phyloP scores from a whole-genome alignment of 345 rosid genomes.

The Dovyalis caffra region DNA sequence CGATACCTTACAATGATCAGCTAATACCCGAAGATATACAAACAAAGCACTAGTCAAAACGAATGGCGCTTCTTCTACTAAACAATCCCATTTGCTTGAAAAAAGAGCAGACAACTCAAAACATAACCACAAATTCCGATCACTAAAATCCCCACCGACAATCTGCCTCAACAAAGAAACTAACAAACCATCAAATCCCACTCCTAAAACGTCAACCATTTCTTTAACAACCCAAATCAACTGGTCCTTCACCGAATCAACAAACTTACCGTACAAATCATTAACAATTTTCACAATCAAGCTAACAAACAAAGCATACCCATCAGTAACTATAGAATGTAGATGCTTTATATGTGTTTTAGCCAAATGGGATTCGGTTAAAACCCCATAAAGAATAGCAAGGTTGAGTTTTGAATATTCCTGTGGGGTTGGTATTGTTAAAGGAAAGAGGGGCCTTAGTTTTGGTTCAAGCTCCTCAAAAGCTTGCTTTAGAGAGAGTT shows the following conservation, averaged over 20 bases:
- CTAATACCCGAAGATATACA: conserved; percentile 59
- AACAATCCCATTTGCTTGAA: conserved; percentile 46
- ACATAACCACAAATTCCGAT: conserved; percentile 72
- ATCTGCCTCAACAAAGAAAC: conserved; percentile 57
- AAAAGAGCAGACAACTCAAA: conserved; percentile 58
- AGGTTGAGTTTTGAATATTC: conserved; percentile 52
- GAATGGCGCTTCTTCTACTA: conserved; percentile 55
- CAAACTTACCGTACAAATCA: conserved; percentile 58
- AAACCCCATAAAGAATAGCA: conserved; percentile 62
- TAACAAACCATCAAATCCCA: conserved; percentile 51
- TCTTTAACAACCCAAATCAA: conserved; percentile 61
- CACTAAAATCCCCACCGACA: conserved; percentile 67
- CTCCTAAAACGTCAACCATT: conserved; percentile 63
- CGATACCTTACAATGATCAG: conserved; percentile 60
- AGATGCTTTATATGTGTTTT: conserved; percentile 54
- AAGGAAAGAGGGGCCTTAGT: conserved; percentile 25
- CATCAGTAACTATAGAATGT: conserved; percentile 72
- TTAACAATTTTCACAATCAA: conserved; percentile 40
- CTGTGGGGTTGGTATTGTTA: conserved; percentile 46
- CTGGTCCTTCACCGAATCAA: conserved; percentile 53
- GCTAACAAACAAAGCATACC: conserved; percentile 58
- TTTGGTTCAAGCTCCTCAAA: too few relatives aligned
- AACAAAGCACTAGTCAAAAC: conserved; percentile 64
- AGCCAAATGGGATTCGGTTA: conserved; percentile 47
- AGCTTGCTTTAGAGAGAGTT: too few relatives aligned